Conservation (phyloP, 192 early-diverging fungal genomes). For the Nowakowskiella sp. region DNA sequence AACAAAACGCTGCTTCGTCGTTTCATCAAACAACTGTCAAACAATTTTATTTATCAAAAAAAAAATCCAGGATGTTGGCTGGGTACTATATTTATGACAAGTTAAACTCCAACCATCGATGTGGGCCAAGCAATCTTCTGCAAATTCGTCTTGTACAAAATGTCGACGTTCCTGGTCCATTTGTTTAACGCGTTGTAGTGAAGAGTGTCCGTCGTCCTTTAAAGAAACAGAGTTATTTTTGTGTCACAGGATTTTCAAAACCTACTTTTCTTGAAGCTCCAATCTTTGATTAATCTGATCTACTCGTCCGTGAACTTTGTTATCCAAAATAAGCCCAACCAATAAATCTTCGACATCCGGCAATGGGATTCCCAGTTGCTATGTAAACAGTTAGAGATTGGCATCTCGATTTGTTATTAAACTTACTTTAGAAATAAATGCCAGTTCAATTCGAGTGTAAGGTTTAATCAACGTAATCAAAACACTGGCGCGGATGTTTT, state of each 20-base stretch:
- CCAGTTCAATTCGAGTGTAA: constrained; percentile 85
- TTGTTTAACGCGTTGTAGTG: constrained; percentile 64
- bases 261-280: constrained; percentile 64
- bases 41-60: too few species aligned
- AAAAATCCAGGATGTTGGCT: too few species aligned
- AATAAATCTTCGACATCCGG: constrained; percentile 80
- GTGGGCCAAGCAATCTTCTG: too few species aligned
- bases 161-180: constrained; percentile 58
- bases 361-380: constrained; percentile 70
- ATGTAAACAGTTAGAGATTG: constrained; percentile 5
- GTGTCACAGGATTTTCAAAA: constrained; percentile 1
- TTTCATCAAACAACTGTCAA: too few species aligned
- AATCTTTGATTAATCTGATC: constrained; percentile 83
- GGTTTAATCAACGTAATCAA: constrained; percentile 77
- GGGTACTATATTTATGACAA: too few species aligned
- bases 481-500: constrained; percentile 89
- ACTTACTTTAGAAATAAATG: constrained; percentile 65
- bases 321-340: constrained; percentile 80
- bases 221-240: background rate
- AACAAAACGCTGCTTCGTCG: too few species aligned
- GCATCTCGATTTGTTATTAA: background rate
- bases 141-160: constrained; percentile 56
- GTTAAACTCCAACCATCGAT: too few species aligned
- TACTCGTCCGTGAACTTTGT: constrained; percentile 73
- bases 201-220: constrained; percentile 53